Percentiles rank a stretch among this genome's conserved stretches.
These are phyloP conservation scores for Sporopachydermia cereana DNA, from an alignment of 1,139 yeast genomes.

Conservation along the genomic window DNA sequence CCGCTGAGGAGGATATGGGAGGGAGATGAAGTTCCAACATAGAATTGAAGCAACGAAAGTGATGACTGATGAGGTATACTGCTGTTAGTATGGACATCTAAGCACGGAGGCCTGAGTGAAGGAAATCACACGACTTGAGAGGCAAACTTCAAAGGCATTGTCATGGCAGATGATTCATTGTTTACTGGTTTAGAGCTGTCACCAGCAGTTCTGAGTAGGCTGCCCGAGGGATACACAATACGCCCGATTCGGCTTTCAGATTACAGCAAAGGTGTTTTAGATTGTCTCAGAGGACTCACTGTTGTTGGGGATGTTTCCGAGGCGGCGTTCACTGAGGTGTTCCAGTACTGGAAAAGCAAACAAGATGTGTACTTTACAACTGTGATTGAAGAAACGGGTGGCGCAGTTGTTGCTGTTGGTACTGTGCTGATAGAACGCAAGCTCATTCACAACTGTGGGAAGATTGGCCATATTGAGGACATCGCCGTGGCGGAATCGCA, in stretches of 20 bases:
- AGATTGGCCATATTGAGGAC: slow-evolving; percentile 92
- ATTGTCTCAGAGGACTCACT: slow-evolving; percentile 42
- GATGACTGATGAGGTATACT: too few species aligned
- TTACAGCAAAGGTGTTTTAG: slow-evolving; percentile 35
- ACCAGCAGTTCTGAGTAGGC: slow-evolving; percentile 7
- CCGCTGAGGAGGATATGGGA: too few species aligned
- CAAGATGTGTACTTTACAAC: slow-evolving; percentile 39
- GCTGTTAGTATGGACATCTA: too few species aligned
- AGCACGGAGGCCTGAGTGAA: too few species aligned
- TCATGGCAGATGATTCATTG: too few species aligned
- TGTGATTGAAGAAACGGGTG: slow-evolving; percentile 33
- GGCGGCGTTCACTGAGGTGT: slow-evolving; percentile 30
- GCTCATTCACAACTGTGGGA: slow-evolving; percentile 59
- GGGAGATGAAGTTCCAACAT: too few species aligned
- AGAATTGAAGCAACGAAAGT: too few species aligned
- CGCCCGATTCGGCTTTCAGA: slow-evolving; percentile 37
- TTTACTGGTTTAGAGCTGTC: neutral
- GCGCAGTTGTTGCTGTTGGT: slow-evolving; percentile 28
- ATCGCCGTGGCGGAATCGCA: slow-evolving; percentile 67
- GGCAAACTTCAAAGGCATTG: too few species aligned
- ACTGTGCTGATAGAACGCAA: slow-evolving; percentile 40
- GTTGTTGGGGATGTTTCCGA: slow-evolving; percentile 44
- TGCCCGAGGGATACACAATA: slow-evolving; percentile 43
- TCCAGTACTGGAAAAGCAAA: slow-evolving; percentile 35
- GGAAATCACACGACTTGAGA: too few species aligned